A percentile compares a stretch with the other conserved stretches of the same genome.
phyloP scores from a whole-genome alignment of 495 filamentous ascomycete species.

The Filosporella fistucella region DNA sequence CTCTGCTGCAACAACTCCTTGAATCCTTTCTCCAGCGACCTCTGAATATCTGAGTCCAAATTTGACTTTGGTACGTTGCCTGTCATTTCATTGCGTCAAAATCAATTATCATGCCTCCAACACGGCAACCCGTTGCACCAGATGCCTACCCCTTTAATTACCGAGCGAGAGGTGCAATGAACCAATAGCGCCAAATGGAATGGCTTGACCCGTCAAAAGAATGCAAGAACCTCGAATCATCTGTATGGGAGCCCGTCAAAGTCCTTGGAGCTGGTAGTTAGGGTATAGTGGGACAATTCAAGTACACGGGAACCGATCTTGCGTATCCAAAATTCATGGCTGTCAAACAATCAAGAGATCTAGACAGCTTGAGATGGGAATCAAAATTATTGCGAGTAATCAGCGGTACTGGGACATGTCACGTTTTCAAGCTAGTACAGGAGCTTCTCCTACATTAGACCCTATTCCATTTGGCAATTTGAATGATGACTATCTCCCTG shows the following conservation, averaged over 20 bases:
- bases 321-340: not conserved
- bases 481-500: not conserved
- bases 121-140: too few species aligned
- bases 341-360: not conserved
- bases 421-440: not conserved
- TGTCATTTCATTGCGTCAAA: too few species aligned
- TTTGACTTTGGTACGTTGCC: too few species aligned
- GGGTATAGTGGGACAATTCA: not conserved
- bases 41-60: too few species aligned
- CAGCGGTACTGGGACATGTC: not conserved
- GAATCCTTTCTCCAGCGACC: too few species aligned
- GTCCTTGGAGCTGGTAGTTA: not conserved
- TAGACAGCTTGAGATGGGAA: not conserved
- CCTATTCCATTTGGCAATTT: not conserved
- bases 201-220: constrained; percentile 6
- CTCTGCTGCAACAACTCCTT: too few species aligned
- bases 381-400: not conserved
- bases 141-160: too few species aligned
- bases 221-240: not conserved
- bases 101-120: too few species aligned
- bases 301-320: not conserved
- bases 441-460: not conserved
- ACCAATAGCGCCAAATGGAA: not conserved
- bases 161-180: too few species aligned
- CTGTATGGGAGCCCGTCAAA: not conserved